Evolutionary conservation across 768 basidiomycete species (phyloP).

Genomic region (Lactarius akahatsu): DNA sequence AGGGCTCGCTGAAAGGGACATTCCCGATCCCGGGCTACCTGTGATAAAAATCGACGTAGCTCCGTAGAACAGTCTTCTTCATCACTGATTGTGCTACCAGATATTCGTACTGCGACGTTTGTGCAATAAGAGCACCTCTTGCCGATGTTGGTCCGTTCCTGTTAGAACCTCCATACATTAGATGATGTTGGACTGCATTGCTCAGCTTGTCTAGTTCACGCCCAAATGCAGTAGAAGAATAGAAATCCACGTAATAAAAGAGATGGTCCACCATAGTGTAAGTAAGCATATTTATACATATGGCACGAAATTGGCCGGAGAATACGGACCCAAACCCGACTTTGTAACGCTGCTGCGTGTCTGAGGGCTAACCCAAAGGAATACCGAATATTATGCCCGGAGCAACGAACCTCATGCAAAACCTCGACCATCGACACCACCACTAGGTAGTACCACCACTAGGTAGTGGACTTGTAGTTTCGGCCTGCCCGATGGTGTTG

Average conservation of each 20-base stretch:
- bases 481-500: background rate
- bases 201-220: too few relatives aligned
- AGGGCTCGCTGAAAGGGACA: slow-evolving; percentile 1
- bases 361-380: background rate
- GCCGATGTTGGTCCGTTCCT: background rate
- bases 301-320: background rate
- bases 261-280: slow-evolving; percentile 6
- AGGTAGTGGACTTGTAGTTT: background rate
- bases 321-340: background rate
- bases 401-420: background rate
- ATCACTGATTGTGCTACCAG: background rate
- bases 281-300: slow-evolving; percentile 11
- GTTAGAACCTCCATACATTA: background rate
- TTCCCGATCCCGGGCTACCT: background rate
- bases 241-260: background rate
- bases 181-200: background rate
- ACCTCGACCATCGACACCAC: background rate
- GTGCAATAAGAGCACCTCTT: too few relatives aligned
- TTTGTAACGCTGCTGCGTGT: background rate
- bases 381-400: background rate
- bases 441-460: background rate
- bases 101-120: background rate
- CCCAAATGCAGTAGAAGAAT: too few relatives aligned
- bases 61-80: background rate
- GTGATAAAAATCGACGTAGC: background rate